These are phyloP conservation scores for Acanthochlamys bracteata DNA, from an alignment of 106 monocot species.

Conservation along the genomic window DNA sequence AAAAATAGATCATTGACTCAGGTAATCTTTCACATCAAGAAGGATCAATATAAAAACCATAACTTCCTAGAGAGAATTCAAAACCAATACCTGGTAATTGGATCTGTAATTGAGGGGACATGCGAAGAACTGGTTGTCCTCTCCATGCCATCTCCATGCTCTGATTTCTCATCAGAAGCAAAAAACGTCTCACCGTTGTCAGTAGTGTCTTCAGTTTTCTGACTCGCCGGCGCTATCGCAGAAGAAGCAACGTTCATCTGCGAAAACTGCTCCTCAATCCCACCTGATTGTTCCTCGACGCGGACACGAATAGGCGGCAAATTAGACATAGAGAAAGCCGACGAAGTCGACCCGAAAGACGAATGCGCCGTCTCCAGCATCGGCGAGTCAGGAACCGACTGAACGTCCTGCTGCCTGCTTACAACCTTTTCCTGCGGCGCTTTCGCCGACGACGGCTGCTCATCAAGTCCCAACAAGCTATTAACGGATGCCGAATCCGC, in stretches of 20 bases:
- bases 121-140: slow-evolving; percentile 1
- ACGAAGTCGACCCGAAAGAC: slow-evolving; percentile 79
- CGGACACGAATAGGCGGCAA: slow-evolving; percentile 68
- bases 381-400: slow-evolving; percentile 62
- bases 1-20: neutral
- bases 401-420: neutral
- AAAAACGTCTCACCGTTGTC: slow-evolving; percentile 3
- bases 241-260: slow-evolving; percentile 33
- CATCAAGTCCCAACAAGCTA: slow-evolving; percentile 56
- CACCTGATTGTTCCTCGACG: slow-evolving; percentile 31
- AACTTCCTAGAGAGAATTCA: too few relatives aligned
- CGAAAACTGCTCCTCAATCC: slow-evolving; percentile 53
- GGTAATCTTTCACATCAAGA: too few relatives aligned
- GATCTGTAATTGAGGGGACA: neutral
- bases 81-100: slow-evolving; percentile 11
- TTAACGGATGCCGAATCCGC: slow-evolving; percentile 56
- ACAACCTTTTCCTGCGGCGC: slow-evolving; percentile 17
- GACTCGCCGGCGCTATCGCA: slow-evolving; percentile 1
- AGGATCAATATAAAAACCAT: neutral
- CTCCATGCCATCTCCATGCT: slow-evolving; percentile 12
- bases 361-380: slow-evolving; percentile 53
- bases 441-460: neutral
- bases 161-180: slow-evolving; percentile 46
- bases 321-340: slow-evolving; percentile 58
- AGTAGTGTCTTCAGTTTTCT: slow-evolving; percentile 25